These are phyloP conservation scores for Phytopythium ostracodes DNA, from an alignment of 352 stramenopile genomes.

Conservation along the genomic window DNA sequence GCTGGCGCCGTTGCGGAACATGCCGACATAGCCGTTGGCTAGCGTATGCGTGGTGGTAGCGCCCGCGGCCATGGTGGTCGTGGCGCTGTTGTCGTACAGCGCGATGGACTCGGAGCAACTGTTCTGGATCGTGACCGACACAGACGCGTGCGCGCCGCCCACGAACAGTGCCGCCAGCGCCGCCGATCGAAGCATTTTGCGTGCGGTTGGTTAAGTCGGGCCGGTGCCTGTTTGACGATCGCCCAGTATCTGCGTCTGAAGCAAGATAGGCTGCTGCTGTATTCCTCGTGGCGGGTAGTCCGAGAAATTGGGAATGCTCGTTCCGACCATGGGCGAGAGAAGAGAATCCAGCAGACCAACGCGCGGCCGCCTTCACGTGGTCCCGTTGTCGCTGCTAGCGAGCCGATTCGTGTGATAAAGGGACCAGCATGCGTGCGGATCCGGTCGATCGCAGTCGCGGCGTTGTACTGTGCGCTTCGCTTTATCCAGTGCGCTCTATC, in stretches of 20 bases:
- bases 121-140: conserved; percentile 27
- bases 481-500: background rate
- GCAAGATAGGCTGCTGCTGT: background rate
- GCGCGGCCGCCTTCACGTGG: background rate
- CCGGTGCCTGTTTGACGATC: background rate
- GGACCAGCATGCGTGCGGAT: background rate
- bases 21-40: conserved; percentile 34
- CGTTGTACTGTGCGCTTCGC: background rate
- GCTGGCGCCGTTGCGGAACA: conserved; percentile 48
- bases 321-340: background rate
- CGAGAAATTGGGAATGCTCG: conserved; percentile 5
- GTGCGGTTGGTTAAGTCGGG: background rate
- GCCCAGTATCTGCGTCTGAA: background rate
- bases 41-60: conserved; percentile 34
- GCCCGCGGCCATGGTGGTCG: conserved; percentile 28
- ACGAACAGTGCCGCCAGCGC: background rate
- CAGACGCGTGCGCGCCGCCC: background rate
- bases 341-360: background rate
- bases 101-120: conserved; percentile 40
- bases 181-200: background rate
- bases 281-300: conserved; percentile 5
- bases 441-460: background rate
- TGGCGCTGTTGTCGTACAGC: conserved; percentile 57
- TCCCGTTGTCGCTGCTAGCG: background rate
- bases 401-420: background rate